phyloP scores from a whole-genome alignment of 2,329 filamentous ascomycete species.

The Celoporthe dispersa region DNA sequence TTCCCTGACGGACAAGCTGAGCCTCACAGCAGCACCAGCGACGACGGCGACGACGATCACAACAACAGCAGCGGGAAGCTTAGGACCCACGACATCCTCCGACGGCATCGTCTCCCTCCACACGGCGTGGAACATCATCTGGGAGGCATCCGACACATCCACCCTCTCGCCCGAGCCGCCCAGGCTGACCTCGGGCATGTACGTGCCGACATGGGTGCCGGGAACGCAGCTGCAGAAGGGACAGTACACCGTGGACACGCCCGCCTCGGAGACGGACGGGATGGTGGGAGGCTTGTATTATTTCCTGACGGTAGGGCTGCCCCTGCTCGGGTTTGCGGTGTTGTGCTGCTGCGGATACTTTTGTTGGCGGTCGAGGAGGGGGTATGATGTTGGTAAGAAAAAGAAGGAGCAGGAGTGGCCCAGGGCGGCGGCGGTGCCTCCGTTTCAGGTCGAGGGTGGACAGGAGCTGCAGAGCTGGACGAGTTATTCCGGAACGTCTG shows the following conservation, averaged over 20 bases:
- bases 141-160: neutral
- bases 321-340: neutral
- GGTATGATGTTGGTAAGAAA: neutral
- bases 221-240: slow-evolving; percentile 1
- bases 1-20: neutral
- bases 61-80: neutral
- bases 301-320: neutral
- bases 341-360: neutral
- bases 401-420: neutral
- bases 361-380: neutral
- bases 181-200: slow-evolving; percentile 3
- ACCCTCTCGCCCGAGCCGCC: neutral
- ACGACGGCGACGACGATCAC: neutral
- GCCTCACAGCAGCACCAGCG: neutral
- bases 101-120: neutral
- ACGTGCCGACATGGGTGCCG: slow-evolving; percentile 3
- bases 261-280: neutral
- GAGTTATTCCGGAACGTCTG: neutral
- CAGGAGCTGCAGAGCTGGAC: neutral
- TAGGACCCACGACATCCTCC: neutral
- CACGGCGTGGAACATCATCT: neutral
- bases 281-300: neutral
- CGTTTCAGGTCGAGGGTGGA: neutral
- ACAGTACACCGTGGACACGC: neutral
- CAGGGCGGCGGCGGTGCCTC: neutral